Conservation (phyloP, 2,329 filamentous ascomycete genomes). For the Alternaria sp. region DNA sequence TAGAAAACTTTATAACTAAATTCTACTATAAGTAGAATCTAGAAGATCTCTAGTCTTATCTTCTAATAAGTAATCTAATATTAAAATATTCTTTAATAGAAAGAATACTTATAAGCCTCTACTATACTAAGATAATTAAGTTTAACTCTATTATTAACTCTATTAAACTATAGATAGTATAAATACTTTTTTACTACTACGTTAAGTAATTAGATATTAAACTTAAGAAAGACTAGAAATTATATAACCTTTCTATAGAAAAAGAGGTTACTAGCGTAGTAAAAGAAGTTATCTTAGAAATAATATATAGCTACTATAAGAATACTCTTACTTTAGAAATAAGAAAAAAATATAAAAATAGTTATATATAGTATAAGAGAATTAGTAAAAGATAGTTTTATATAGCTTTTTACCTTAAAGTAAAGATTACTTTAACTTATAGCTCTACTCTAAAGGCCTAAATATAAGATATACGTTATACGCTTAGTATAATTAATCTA, state of each 20-base stretch:
- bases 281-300: constrained; percentile 3
- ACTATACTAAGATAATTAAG: background rate
- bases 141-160: constrained; percentile 1
- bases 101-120: constrained; percentile 7
- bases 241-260: background rate
- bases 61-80: constrained; percentile 3
- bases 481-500: background rate
- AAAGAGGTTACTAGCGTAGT: background rate
- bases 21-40: constrained; percentile 6
- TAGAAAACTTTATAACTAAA: background rate
- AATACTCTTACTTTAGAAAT: background rate
- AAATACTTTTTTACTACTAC: background rate
- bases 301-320: constrained; percentile 6
- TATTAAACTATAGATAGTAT: background rate
- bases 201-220: background rate
- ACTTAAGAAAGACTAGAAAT: background rate
- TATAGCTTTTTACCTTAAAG: background rate
- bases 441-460: constrained; percentile 3
- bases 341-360: background rate
- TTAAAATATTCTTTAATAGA: background rate
- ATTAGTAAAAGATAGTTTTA: constrained; percentile 7
- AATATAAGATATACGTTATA: background rate
- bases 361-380: constrained; percentile 5
- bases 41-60: constrained; percentile 7
- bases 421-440: constrained; percentile 4